These are phyloP conservation scores for Stagonosporopsis chrysanthemi DNA, from an alignment of 2,329 filamentous ascomycete species.

Conservation along the genomic window DNA sequence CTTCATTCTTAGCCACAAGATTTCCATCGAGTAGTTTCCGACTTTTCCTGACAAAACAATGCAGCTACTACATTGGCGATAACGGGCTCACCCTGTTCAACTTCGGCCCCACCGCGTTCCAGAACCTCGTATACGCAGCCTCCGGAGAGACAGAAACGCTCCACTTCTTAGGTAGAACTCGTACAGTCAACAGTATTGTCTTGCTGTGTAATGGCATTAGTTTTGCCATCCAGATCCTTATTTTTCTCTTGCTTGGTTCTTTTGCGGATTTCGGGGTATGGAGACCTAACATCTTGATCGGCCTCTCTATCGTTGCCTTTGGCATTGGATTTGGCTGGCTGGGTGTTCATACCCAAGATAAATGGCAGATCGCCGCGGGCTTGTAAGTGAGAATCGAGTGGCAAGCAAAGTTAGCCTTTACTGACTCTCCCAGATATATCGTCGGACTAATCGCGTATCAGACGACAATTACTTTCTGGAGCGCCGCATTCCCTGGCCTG, in stretches of 20 bases:
- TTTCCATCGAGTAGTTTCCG: no score
- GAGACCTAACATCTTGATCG: constrained; percentile 63
- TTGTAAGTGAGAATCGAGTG: constrained; percentile 50
- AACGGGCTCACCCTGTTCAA: constrained; percentile 69
- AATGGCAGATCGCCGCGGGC: constrained; percentile 67
- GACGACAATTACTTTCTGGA: constrained; percentile 73
- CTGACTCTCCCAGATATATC: constrained; percentile 53
- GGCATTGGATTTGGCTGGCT: constrained; percentile 71
- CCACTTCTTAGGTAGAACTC: constrained; percentile 61
- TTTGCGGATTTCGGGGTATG: constrained; percentile 71
- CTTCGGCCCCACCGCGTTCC: constrained; percentile 57
- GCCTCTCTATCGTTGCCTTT: constrained; percentile 60
- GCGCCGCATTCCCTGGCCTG: constrained; percentile 66
- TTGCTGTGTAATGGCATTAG: constrained; percentile 71
- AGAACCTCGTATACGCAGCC: constrained; percentile 69
- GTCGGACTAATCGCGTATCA: constrained; percentile 72
- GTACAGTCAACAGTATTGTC: constrained; percentile 55
- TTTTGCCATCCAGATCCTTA: constrained; percentile 69
- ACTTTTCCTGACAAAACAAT: neutral
- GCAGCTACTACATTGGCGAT: constrained; percentile 69
- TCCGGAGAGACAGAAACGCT: constrained; percentile 62
- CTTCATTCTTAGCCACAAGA: no score
- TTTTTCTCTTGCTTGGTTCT: constrained; percentile 62
- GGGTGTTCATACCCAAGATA: constrained; percentile 65
- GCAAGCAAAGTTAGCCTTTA: neutral